Base-by-base conservation (phyloP, 768 basidiomycete genomes). In the Thelephora ganbajun region DNA sequence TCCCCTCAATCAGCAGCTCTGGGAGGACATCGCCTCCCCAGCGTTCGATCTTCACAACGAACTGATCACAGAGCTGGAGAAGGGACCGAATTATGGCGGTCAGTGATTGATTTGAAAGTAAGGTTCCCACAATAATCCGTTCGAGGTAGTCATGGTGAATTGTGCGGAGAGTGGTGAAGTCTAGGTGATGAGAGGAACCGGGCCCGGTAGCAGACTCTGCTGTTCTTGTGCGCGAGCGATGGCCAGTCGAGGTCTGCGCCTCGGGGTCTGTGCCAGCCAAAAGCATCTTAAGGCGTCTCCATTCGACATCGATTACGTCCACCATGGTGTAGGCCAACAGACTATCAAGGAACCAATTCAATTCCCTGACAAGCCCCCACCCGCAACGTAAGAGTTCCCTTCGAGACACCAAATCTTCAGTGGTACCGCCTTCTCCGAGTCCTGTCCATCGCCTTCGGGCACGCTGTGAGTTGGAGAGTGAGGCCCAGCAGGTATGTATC, bases 11-110 rank as follows among this genome's bases (percentile, higher is more conserved):
- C 35, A 93, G 62, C 42, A 93, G 67, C 0, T 82, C 86, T 11
- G 91, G 91, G 2, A 93, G 66, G 7, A 93, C 77, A 58, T 93
- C 88, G 0, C 90, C 90, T 11, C 88, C 89, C 91, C 91, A 96
- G 46, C 90, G 68, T 62, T 93, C 91, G 0, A 93, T 76, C 52
- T 89, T 79, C 6, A 78, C 88, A n/a, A 82, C 83, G 58, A 94
- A 88, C 7, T 79, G 73, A 58, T 88, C 89, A 59, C 89, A 93
- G 7, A 83, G 70, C 53, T 89, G 86, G 44, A 94, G 68, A 48
- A 93, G 79, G 30, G 77, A 71, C 14, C 79, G 77, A 35, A 92
- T 66, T 36, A 78, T 74, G 1, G 72, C 61, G 5, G 81, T 76
- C 16, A 88, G 63, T 3, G 70, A 62, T 0, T 74, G 59, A 53